phyloP scores from a whole-genome alignment of 2,329 filamentous ascomycete species.

The Penicillium psychrosexuale region DNA sequence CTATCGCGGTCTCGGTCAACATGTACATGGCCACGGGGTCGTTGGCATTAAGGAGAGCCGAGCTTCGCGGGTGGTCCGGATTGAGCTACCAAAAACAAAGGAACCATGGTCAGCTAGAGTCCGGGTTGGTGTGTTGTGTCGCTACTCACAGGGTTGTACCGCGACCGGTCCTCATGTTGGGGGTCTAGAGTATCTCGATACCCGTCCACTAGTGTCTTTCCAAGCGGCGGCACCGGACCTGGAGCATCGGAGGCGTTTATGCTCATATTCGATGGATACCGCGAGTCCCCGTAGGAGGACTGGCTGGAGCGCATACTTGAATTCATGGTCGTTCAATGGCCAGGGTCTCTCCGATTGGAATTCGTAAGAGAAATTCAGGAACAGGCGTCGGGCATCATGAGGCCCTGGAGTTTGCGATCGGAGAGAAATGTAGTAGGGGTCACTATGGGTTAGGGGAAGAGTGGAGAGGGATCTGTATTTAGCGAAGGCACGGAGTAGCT shows the following conservation, averaged over 20 bases:
- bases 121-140: background rate
- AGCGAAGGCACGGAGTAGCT: background rate
- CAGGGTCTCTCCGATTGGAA: background rate
- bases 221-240: constrained; percentile 28
- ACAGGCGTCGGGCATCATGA: constrained; percentile 19
- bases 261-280: constrained; percentile 35
- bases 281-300: constrained; percentile 43
- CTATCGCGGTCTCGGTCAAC: constrained; percentile 86
- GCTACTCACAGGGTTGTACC: constrained; percentile 56
- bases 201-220: constrained; percentile 56
- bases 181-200: constrained; percentile 58
- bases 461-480: background rate
- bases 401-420: background rate
- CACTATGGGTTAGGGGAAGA: background rate
- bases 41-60: constrained; percentile 43
- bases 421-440: background rate
- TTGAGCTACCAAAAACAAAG: constrained; percentile 57
- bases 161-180: constrained; percentile 54
- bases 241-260: constrained; percentile 33
- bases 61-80: constrained; percentile 33
- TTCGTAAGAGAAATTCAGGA: constrained; percentile 12
- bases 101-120: constrained; percentile 15
- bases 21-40: constrained; percentile 79
- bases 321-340: constrained; percentile 29
- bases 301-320: constrained; percentile 39